Conservation (phyloP, 176 grass and related monocot species). For the Stipa capillata region DNA sequence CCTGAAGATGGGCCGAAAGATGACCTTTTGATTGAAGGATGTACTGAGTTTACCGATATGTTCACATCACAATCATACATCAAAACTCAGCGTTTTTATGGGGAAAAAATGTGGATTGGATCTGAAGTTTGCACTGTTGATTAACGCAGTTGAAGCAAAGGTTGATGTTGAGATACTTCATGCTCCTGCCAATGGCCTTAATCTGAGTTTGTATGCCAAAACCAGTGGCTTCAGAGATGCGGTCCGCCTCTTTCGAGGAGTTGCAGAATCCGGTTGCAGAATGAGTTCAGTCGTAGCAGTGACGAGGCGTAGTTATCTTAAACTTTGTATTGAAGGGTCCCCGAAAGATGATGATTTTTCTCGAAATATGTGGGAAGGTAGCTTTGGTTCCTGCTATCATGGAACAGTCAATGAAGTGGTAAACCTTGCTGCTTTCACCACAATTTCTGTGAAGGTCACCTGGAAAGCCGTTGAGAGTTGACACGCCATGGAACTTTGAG, state of each 20-base stretch:
- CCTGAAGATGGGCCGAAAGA: not conserved
- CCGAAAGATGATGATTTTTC: not conserved
- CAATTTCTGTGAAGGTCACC: constrained; percentile 7
- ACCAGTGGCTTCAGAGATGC: constrained; percentile 16
- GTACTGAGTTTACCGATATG: not conserved
- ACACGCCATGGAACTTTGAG: not conserved
- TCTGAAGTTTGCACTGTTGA: not conserved
- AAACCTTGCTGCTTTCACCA: not conserved
- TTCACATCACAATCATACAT: not conserved
- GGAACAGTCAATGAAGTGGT: not conserved
- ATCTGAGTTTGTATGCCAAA: constrained; percentile 4
- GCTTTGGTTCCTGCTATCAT: not conserved
- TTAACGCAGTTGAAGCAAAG: not conserved
- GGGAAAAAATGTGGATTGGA: constrained; percentile 22
- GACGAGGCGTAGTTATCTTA: not conserved
- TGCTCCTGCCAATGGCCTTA: not conserved
- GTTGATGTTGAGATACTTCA: constrained; percentile 9
- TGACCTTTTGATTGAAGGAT: constrained; percentile 20
- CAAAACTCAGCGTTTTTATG: not conserved
- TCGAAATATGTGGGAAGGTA: not conserved
- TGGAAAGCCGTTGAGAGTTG: not conserved
- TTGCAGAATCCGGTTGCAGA: not conserved
- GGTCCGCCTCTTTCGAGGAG: not conserved
- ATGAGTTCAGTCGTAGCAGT: constrained; percentile 14
- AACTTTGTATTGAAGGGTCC: not conserved